phyloP scores from a whole-genome alignment of 345 rosid genomes.

The Microcos paniculata region DNA sequence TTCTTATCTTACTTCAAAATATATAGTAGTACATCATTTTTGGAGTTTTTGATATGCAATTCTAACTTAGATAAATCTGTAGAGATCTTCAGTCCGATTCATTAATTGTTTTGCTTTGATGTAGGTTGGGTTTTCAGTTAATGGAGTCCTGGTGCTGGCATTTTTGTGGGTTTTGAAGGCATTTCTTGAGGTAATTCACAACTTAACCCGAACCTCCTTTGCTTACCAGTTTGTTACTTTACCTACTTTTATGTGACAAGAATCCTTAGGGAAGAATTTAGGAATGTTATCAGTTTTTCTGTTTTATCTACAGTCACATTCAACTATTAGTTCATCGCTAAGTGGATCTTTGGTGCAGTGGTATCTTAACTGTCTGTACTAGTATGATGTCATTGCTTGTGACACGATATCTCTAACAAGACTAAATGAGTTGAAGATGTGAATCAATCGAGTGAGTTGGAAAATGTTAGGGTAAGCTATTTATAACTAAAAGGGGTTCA shows the following conservation, averaged over 20 bases:
- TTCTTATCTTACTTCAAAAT: too few relatives aligned
- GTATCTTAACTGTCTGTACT: neutral
- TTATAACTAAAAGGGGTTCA: neutral
- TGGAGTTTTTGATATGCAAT: neutral
- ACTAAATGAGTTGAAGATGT: neutral
- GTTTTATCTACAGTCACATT: neutral
- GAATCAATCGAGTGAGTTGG: too few relatives aligned
- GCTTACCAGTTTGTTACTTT: neutral
- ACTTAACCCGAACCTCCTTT: neutral
- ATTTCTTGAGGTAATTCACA: constrained; percentile 73
- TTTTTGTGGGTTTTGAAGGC: constrained; percentile 91
- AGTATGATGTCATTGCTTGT: neutral
- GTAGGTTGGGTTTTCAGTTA: constrained; percentile 86
- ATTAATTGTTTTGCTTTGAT: neutral
- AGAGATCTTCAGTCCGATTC: neutral
- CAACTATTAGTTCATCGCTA: neutral
- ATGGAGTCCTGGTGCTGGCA: constrained; percentile 75
- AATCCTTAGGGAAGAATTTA: neutral
- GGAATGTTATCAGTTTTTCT: neutral
- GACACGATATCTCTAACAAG: neutral
- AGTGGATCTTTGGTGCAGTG: neutral
- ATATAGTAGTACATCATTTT: neutral
- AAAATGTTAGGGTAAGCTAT: neutral
- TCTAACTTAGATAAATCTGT: neutral
- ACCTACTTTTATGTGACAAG: neutral